Evolutionary conservation across 108 stramenopile genomes (phyloP).

Genomic region (Tribonema minus): DNA sequence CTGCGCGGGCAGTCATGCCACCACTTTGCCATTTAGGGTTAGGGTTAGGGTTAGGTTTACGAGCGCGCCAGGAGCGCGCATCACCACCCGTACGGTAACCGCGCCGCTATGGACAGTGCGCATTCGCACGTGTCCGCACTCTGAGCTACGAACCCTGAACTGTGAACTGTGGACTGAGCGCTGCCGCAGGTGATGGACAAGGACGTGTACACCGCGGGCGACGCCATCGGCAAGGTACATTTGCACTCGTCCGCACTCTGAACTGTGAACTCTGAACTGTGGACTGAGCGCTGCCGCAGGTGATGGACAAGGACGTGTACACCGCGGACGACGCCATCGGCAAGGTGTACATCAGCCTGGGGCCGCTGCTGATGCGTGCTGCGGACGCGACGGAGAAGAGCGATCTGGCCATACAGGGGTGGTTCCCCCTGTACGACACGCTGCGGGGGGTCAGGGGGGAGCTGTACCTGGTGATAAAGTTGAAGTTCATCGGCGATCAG

Average conservation of each 20-base stretch:
- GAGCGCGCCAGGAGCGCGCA: too few species aligned
- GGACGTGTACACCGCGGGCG: slow-evolving; percentile 54
- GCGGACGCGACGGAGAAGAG: slow-evolving; percentile 54
- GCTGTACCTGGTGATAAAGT: slow-evolving; percentile 74
- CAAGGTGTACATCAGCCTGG: slow-evolving; percentile 87
- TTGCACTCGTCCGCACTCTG: too few species aligned
- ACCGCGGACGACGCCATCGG: slow-evolving; percentile 71
- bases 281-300: too few species aligned
- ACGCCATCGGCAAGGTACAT: slow-evolving; percentile 82
- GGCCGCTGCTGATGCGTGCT: slow-evolving; percentile 79
- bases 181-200: slow-evolving; percentile 68
- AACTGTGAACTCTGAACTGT: too few species aligned
- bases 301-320: slow-evolving; percentile 65
- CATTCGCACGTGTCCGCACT: too few species aligned
- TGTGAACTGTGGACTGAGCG: too few species aligned
- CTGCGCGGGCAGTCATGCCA: too few species aligned
- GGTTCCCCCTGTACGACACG: slow-evolving; percentile 93
- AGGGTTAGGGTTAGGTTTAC: too few species aligned
- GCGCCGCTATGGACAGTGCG: too few species aligned
- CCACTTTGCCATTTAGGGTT: too few species aligned
- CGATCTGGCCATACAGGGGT: slow-evolving; percentile 73
- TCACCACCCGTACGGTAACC: too few species aligned
- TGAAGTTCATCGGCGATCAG: slow-evolving; percentile 86
- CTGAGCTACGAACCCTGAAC: too few species aligned
- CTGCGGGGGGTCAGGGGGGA: slow-evolving; percentile 82